phyloP scores from a whole-genome alignment of 805 yeast species.

The Suhomyces emberorum region DNA sequence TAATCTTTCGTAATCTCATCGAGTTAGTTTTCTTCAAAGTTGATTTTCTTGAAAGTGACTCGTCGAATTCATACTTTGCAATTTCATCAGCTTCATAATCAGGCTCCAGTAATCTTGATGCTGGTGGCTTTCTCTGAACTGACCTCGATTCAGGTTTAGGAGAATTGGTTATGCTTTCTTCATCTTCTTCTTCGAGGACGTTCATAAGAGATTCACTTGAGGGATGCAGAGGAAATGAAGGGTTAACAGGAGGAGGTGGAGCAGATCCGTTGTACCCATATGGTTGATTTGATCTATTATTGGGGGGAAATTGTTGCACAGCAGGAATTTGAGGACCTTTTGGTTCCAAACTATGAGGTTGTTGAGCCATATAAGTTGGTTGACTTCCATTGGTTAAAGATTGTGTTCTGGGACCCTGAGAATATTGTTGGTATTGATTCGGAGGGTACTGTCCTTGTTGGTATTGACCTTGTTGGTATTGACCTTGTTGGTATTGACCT shows the following conservation, averaged over 20 bases:
- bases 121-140: neutral
- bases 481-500: slow-evolving; percentile 15
- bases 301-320: slow-evolving; percentile 5
- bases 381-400: slow-evolving; percentile 16
- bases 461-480: neutral
- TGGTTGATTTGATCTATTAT: too few relatives aligned
- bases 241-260: neutral
- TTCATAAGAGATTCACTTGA: slow-evolving; percentile 34
- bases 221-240: slow-evolving; percentile 10
- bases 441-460: neutral
- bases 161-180: slow-evolving; percentile 4
- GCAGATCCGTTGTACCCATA: slow-evolving; percentile 1
- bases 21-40: slow-evolving; percentile 39
- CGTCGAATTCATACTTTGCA: slow-evolving; percentile 30
- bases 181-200: slow-evolving; percentile 36
- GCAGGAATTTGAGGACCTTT: slow-evolving; percentile 7
- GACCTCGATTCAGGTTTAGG: neutral
- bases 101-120: neutral
- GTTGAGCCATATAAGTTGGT: slow-evolving; percentile 9
- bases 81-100: slow-evolving; percentile 13
- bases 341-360: slow-evolving; percentile 6
- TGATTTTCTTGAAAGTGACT: slow-evolving; percentile 34
- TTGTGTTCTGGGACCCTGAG: slow-evolving; percentile 24
- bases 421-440: slow-evolving; percentile 12
- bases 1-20: slow-evolving; percentile 38